Conservation (phyloP, 306 rosid genomes). For the Rosa chinensis region DNA sequence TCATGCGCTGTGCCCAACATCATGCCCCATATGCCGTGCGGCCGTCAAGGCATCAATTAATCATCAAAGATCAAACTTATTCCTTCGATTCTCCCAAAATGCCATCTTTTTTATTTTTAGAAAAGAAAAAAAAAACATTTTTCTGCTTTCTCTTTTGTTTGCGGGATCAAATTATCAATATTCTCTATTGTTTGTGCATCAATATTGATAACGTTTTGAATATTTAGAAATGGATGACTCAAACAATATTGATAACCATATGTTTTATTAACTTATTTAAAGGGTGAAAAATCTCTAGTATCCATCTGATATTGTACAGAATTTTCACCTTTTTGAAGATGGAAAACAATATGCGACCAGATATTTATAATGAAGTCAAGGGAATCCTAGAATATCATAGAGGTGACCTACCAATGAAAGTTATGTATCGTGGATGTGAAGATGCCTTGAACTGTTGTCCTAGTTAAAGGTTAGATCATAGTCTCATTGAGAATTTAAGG, state of each 20-base stretch:
- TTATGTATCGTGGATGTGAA: neutral
- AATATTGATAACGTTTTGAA: too few relatives aligned
- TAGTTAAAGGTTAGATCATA: neutral
- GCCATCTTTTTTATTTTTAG: neutral
- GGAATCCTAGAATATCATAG: neutral
- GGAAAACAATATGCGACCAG: neutral
- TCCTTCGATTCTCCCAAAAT: neutral
- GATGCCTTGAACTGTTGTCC: neutral
- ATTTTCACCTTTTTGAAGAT: neutral
- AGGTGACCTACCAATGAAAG: neutral
- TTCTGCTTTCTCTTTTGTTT: too few relatives aligned
- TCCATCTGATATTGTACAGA: neutral
- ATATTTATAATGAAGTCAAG: neutral
- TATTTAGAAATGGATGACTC: too few relatives aligned
- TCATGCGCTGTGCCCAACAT: neutral
- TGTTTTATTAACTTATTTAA: too few relatives aligned
- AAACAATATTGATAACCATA: too few relatives aligned
- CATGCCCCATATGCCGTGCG: neutral
- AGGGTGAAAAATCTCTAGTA: neutral
- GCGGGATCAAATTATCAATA: too few relatives aligned
- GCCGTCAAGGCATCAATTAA: neutral
- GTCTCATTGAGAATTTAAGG: neutral
- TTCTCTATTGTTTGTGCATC: too few relatives aligned
- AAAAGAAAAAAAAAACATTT: too few relatives aligned
- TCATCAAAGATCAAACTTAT: neutral